phyloP scores from a whole-genome alignment of 495 filamentous ascomycete species.

The Penicillium nucicola region DNA sequence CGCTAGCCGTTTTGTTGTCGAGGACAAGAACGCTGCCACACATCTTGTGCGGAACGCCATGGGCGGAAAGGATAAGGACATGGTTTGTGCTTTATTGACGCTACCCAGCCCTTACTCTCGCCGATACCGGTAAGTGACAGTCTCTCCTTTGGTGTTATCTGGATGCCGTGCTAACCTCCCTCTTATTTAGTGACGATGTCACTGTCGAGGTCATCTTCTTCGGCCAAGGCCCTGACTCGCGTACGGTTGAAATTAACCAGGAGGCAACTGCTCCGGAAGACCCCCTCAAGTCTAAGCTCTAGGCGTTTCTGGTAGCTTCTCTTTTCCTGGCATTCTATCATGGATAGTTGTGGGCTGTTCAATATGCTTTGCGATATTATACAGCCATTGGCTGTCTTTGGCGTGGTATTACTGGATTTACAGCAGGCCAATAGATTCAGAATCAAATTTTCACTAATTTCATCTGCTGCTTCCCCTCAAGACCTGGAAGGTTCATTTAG shows the following conservation, averaged over 20 bases:
- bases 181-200: constrained; percentile 73
- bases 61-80: constrained; percentile 89
- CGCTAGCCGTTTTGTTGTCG: constrained; percentile 80
- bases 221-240: constrained; percentile 70
- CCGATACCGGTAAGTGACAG: constrained; percentile 68
- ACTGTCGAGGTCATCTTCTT: constrained; percentile 99
- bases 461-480: neutral
- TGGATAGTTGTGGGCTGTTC: neutral
- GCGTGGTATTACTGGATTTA: neutral
- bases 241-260: constrained; percentile 75
- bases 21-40: constrained; percentile 95
- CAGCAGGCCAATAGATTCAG: neutral
- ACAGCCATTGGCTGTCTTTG: neutral
- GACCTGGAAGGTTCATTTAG: no score
- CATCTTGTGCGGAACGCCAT: constrained; percentile 95
- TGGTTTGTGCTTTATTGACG: constrained; percentile 90
- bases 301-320: neutral
- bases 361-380: neutral
- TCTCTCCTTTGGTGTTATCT: neutral
- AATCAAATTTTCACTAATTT: neutral
- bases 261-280: constrained; percentile 72
- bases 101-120: constrained; percentile 87
- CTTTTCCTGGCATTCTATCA: neutral
- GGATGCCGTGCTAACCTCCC: constrained; percentile 10
- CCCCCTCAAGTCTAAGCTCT: constrained; percentile 59